Conservation (phyloP, 441 rosid genomes). For the Viola pubescens region DNA sequence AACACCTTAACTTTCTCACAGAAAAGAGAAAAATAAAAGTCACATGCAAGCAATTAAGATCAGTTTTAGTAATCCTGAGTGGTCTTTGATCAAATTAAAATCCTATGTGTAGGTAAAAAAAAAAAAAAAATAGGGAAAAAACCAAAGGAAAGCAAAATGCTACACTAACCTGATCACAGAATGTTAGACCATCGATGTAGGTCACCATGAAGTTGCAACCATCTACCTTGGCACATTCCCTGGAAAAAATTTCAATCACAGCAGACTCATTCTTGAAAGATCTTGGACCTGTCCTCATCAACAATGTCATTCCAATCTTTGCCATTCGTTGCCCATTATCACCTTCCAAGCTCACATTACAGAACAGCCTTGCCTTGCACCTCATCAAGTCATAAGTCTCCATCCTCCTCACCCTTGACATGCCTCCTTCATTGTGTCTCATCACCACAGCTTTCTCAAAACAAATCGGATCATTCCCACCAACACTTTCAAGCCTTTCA, state of each 20-base stretch:
- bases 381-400: slow-evolving; percentile 51
- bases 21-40: too few species aligned
- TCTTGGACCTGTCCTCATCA: slow-evolving; percentile 60
- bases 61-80: too few species aligned
- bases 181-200: slow-evolving; percentile 42
- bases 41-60: too few species aligned
- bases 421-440: slow-evolving; percentile 71
- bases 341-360: slow-evolving; percentile 28
- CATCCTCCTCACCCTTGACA: slow-evolving; percentile 50
- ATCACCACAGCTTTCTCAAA: slow-evolving; percentile 62
- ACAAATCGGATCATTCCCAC: slow-evolving; percentile 34
- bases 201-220: slow-evolving; percentile 55
- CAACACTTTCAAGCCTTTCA: slow-evolving; percentile 25
- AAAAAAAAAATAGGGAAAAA: background rate
- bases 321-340: slow-evolving; percentile 8
- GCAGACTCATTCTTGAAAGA: slow-evolving; percentile 52
- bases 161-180: slow-evolving; percentile 54
- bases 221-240: slow-evolving; percentile 42
- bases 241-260: slow-evolving; percentile 34
- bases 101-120: background rate
- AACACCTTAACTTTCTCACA: too few species aligned
- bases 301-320: slow-evolving; percentile 46
- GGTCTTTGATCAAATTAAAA: background rate
- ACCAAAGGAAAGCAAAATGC: background rate
- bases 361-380: slow-evolving; percentile 45